Percentiles rank a stretch among this genome's conserved stretches.
phyloP scores from a whole-genome alignment of 257 asterid species.

The Avicennia marina region DNA sequence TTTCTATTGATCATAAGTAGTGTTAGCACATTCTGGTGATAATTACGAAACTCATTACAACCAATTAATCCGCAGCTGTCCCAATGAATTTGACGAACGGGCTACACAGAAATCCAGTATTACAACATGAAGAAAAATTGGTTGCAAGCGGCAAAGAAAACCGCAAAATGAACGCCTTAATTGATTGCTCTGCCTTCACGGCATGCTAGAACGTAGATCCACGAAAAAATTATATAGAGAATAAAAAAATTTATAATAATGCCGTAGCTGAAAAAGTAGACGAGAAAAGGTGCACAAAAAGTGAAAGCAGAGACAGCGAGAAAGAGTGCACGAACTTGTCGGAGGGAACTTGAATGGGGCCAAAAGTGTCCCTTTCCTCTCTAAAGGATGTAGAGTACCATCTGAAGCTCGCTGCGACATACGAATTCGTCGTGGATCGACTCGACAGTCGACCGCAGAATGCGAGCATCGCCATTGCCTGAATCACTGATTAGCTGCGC shows the following conservation, averaged over 20 bases:
- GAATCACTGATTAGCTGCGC: constrained; percentile 6
- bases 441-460: constrained; percentile 54
- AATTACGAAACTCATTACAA: too few species aligned
- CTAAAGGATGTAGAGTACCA: constrained; percentile 62
- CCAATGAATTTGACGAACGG: too few species aligned
- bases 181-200: too few species aligned
- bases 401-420: constrained; percentile 39
- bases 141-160: neutral
- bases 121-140: too few species aligned
- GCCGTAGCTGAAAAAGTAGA: neutral
- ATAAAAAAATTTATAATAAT: too few species aligned
- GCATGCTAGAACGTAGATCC: too few species aligned
- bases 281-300: neutral
- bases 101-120: too few species aligned
- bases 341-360: constrained; percentile 84
- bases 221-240: too few species aligned
- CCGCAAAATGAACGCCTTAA: too few species aligned
- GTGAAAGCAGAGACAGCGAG: neutral
- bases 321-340: constrained; percentile 41
- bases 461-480: constrained; percentile 49
- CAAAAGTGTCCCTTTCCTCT: constrained; percentile 89
- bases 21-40: neutral
- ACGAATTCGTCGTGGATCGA: constrained; percentile 34
- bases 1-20: neutral
- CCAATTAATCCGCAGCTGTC: too few species aligned